Conservation (phyloP, 352 stramenopile genomes). For the Phytophthora cryptogea region DNA sequence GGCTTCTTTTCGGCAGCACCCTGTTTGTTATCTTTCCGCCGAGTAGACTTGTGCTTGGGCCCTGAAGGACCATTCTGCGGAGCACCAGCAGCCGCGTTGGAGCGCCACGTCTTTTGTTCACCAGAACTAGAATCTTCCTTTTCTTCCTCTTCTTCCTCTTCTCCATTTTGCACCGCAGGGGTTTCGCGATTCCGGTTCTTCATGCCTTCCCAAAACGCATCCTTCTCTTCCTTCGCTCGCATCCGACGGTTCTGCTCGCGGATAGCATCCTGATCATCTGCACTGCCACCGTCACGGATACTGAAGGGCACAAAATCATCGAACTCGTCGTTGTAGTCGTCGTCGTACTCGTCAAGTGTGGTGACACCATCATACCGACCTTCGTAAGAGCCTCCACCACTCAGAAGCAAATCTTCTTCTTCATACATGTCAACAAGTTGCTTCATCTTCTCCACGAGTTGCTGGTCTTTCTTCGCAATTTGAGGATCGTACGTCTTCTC, state of each 20-base stretch:
- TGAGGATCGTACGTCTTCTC: constrained; percentile 68
- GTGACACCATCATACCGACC: constrained; percentile 22
- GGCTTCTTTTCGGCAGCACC: constrained; percentile 24
- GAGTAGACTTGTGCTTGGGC: constrained; percentile 19
- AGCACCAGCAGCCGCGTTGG: neutral
- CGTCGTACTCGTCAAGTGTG: constrained; percentile 68
- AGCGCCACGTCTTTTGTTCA: constrained; percentile 11
- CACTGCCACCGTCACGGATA: constrained; percentile 46
- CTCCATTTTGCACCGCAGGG: constrained; percentile 7
- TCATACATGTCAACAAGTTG: constrained; percentile 56
- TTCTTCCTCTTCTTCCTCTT: constrained; percentile 34
- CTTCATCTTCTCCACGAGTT: constrained; percentile 59
- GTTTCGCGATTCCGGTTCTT: constrained; percentile 58
- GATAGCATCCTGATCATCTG: constrained; percentile 58
- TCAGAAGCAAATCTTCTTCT: constrained; percentile 38
- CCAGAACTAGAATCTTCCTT: constrained; percentile 12
- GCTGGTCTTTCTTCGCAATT: constrained; percentile 48
- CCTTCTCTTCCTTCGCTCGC: constrained; percentile 58
- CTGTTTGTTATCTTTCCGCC: constrained; percentile 37
- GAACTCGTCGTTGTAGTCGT: constrained; percentile 89
- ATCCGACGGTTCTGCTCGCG: constrained; percentile 58
- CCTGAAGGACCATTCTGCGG: constrained; percentile 9
- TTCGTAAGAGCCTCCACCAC: constrained; percentile 4
- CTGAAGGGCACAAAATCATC: constrained; percentile 79
- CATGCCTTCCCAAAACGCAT: constrained; percentile 75